Conservation (phyloP, 176 grass and related monocot species). For the Microstegium vimineum region DNA sequence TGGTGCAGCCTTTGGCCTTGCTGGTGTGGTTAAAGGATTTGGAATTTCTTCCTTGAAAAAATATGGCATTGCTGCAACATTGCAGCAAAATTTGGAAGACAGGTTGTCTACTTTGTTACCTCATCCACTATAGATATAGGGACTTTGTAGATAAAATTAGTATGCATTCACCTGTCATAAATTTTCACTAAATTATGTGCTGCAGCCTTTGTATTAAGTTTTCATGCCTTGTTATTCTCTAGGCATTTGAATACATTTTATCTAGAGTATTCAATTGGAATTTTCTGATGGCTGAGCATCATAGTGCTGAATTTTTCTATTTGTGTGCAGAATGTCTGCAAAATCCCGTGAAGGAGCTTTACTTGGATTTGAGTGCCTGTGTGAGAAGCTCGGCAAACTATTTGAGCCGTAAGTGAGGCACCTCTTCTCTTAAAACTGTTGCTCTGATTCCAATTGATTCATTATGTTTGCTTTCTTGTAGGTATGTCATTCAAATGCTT, state of each 20-base stretch:
- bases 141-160: background rate
- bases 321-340: slow-evolving; percentile 58
- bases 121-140: slow-evolving; percentile 4
- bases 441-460: slow-evolving; percentile 17
- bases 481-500: slow-evolving; percentile 97
- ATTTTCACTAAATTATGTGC: slow-evolving; percentile 18
- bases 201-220: background rate
- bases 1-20: slow-evolving; percentile 97
- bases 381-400: slow-evolving; percentile 91
- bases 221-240: background rate
- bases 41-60: slow-evolving; percentile 89
- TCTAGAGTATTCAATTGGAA: background rate
- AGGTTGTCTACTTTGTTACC: slow-evolving; percentile 45
- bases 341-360: slow-evolving; percentile 97
- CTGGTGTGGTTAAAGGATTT: slow-evolving; percentile 96
- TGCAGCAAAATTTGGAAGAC: slow-evolving; percentile 71
- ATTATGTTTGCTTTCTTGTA: slow-evolving; percentile 51
- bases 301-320: slow-evolving; percentile 12
- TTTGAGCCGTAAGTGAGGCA: slow-evolving; percentile 92
- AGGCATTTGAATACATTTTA: background rate
- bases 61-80: slow-evolving; percentile 64
- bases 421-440: slow-evolving; percentile 1
- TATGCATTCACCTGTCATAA: slow-evolving; percentile 21
- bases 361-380: slow-evolving; percentile 99
- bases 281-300: background rate